Conservation (phyloP, 495 filamentous ascomycete genomes). For the Bacidia gigantensis region DNA sequence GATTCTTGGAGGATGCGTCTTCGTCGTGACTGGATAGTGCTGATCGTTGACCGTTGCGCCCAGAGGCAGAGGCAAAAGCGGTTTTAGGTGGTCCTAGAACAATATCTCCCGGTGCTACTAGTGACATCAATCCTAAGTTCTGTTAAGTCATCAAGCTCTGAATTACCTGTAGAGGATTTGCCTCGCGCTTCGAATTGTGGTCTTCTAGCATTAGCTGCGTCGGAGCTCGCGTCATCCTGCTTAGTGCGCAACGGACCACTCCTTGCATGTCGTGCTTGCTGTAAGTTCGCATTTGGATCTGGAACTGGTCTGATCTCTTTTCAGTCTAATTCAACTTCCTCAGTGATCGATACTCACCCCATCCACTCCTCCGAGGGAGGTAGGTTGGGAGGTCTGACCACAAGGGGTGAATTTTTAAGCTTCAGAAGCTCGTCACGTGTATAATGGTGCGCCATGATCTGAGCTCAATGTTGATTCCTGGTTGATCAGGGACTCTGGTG, state of each 20-base stretch:
- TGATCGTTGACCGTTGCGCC: slow-evolving; percentile 36
- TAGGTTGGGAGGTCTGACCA: slow-evolving; percentile 62
- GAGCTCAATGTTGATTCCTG: too few relatives aligned
- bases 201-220: slow-evolving; percentile 36
- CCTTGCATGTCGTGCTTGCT: background rate
- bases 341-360: slow-evolving; percentile 49
- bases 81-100: slow-evolving; percentile 80
- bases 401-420: slow-evolving; percentile 73
- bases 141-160: background rate
- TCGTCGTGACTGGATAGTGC: slow-evolving; percentile 34
- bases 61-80: slow-evolving; percentile 70
- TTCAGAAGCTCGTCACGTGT: slow-evolving; percentile 61
- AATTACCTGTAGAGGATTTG: slow-evolving; percentile 41
- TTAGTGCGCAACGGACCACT: slow-evolving; percentile 6
- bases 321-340: slow-evolving; percentile 27
- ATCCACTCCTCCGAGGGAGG: slow-evolving; percentile 96
- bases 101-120: slow-evolving; percentile 58
- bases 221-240: slow-evolving; percentile 13
- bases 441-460: slow-evolving; percentile 56
- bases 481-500: too few relatives aligned
- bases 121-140: slow-evolving; percentile 13
- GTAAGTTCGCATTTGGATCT: background rate
- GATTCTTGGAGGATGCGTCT: slow-evolving; percentile 39
- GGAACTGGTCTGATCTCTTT: background rate
- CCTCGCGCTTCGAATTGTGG: slow-evolving; percentile 48